phyloP scores from a whole-genome alignment of 805 yeast species.

The Candida insectorum region DNA sequence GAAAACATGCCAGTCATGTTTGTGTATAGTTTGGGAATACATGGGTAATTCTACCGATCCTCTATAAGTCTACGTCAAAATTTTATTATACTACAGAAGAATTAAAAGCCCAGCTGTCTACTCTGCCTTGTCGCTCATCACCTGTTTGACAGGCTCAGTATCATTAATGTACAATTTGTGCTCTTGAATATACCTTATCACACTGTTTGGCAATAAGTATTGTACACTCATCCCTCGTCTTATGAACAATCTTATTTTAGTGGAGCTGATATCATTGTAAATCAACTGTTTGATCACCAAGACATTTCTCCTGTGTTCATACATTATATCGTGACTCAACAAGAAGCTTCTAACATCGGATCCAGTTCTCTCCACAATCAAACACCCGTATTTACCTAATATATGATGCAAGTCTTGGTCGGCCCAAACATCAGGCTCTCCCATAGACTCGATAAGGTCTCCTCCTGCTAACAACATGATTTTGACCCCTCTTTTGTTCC shows the following conservation, averaged over 20 bases:
- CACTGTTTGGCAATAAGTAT: conserved; percentile 88
- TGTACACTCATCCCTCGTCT: conserved; percentile 97
- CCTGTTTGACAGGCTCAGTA: conserved; percentile 93
- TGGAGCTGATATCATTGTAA: conserved; percentile 92
- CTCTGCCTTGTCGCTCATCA: conserved; percentile 38
- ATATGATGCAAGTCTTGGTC: conserved; percentile 94
- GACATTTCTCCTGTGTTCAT: conserved; percentile 90
- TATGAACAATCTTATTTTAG: conserved; percentile 88
- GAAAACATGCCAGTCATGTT: no score
- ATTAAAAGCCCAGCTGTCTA: no score
- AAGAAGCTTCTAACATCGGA: conserved; percentile 91
- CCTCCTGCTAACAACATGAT: conserved; percentile 98
- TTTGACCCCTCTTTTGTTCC: conserved; percentile 67
- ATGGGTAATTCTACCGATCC: no score
- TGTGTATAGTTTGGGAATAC: no score
- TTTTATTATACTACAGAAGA: no score
- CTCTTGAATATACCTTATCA: conserved; percentile 91
- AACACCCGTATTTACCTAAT: conserved; percentile 91
- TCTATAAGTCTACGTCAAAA: no score
- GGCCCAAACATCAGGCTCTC: conserved; percentile 99
- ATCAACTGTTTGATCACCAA: conserved; percentile 93
- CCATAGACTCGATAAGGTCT: conserved; percentile 96
- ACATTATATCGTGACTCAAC: conserved; percentile 93
- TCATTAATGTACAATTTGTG: conserved; percentile 81
- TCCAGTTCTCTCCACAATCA: conserved; percentile 96